Conservation (phyloP, 116 monocot species). For the Cymodocea nodosa region DNA sequence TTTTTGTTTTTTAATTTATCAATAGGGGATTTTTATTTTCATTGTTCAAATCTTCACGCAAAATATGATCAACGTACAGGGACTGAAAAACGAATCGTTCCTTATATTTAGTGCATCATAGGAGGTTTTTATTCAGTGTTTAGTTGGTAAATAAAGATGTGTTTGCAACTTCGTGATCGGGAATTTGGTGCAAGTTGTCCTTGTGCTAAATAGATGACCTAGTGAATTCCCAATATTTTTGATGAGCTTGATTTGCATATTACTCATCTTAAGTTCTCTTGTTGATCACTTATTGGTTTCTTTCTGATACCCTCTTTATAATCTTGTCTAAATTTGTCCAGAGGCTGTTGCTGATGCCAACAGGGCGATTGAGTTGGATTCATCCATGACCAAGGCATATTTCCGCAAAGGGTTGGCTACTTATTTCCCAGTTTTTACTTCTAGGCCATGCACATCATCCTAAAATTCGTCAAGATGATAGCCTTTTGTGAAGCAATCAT, state of each 20-base stretch:
- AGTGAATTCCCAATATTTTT: not conserved
- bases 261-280: not conserved
- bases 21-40: no score
- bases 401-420: slow-evolving; percentile 50
- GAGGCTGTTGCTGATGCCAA: slow-evolving; percentile 65
- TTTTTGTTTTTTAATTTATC: no score
- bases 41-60: no score
- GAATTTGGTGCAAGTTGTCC: no score
- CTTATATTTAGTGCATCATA: no score
- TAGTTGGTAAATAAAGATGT: no score
- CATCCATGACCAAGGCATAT: slow-evolving; percentile 50
- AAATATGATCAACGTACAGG: no score
- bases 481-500: no score
- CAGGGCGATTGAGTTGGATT: slow-evolving; percentile 52
- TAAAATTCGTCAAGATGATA: no score
- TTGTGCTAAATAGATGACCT: not conserved
- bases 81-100: no score
- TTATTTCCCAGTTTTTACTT: not conserved
- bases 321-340: slow-evolving; percentile 8
- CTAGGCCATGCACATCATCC: not conserved
- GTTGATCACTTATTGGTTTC: not conserved
- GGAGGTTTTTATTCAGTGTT: no score
- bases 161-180: no score
- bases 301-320: not conserved
- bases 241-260: not conserved